Evolutionary conservation across 1,284 basidiomycete species (phyloP), one percentile per base, ranked within the genome.

Genomic region (Apiotrichum domesticum): DNA sequence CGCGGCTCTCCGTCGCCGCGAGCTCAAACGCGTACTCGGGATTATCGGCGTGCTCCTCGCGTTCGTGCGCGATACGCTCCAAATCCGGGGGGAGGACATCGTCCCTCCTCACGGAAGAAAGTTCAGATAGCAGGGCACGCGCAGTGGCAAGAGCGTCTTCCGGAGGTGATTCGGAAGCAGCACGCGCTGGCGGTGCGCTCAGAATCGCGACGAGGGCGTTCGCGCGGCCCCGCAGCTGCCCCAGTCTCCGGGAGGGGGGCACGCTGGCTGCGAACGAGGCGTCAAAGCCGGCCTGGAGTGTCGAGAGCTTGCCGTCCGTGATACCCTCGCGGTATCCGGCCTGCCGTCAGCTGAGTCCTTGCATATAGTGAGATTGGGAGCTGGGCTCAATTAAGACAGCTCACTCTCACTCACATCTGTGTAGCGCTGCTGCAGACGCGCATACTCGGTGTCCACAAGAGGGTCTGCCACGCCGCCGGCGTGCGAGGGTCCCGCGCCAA

Each of bases 241-340:
- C 81, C 2, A 81, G 59, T 13, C 69, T 59, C 8, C 78, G 69
- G 2, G 80, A 78, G 21, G 73, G 64, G 1, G 75, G 71, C 0
- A 79, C 77, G 52, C 78, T 76, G 4, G 68, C 63, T 14, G 71
- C 70, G 64, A 80, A 82, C 10, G 76, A 76, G 45, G 70, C 59
- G 64, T 82, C 80, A 56, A 82, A 82, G 6, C 81, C 81, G 32
- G 65, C 51, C 64, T 82, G 81, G 1, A 82, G 71, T 2, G 77
- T 78, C 3, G 76, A 62, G 11, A 79, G 72, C 64, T 82, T 82
- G 45, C 81, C 81, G 6, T 76, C 74, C 1, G 78, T 80, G 62
- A 82, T 82, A 29, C 81, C 81, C 66, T 81, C 80, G 52, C 81
- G 70, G 59, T 82, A 82, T 2, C 81, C 81, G 0, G 79, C 79